Evolutionary conservation across 148 eudicot species (phyloP).

Genomic region (Suaeda aralocaspica): DNA sequence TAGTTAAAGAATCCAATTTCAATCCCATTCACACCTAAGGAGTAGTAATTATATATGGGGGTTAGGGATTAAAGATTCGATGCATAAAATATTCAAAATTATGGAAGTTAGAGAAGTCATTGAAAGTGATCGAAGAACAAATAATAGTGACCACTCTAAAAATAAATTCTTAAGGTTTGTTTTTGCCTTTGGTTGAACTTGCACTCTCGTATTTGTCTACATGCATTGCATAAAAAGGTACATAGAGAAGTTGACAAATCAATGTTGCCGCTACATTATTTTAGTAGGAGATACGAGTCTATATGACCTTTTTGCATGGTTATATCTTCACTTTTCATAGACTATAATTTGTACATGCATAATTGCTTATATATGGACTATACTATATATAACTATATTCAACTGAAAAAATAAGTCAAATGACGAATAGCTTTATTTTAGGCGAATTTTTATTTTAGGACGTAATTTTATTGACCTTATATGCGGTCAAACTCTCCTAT

Average conservation of each 20-base stretch:
- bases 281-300: background rate
- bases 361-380: no score
- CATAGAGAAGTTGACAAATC: conserved; percentile 12
- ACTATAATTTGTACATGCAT: no score
- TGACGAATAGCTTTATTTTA: no score
- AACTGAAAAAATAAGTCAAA: no score
- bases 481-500: no score
- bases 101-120: conserved; percentile 23
- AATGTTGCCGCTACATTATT: background rate
- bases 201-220: conserved; percentile 8
- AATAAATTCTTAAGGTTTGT: conserved; percentile 10
- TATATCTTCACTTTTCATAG: no score
- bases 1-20: no score
- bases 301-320: background rate
- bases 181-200: background rate
- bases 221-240: conserved; percentile 18
- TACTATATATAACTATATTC: no score
- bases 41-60: no score
- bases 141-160: conserved; percentile 6
- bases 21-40: no score
- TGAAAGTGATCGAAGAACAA: background rate
- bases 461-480: no score
- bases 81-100: conserved; percentile 15
- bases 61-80: conserved; percentile 15
- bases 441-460: no score